Conservation (phyloP, 139 green algal species). For the Ostreobium quekettii region DNA sequence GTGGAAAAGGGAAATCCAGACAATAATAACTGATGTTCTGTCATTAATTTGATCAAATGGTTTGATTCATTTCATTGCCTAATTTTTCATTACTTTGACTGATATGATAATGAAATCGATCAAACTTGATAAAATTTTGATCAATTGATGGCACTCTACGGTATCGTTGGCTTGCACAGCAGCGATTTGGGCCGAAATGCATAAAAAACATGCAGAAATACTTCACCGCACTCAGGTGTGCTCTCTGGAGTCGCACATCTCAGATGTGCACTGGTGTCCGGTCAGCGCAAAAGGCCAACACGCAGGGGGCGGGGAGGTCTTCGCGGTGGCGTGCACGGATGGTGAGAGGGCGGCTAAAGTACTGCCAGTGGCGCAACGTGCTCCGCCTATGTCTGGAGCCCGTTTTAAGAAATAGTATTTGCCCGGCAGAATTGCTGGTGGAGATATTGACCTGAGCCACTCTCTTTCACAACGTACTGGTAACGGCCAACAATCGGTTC, state of each 20-base stretch:
- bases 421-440: no score
- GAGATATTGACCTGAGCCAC: no score
- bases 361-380: no score
- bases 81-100: background rate
- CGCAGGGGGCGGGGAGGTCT: constrained; percentile 35
- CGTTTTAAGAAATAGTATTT: no score
- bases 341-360: constrained; percentile 29
- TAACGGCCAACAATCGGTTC: no score
- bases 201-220: background rate
- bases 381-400: no score
- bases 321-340: constrained; percentile 58
- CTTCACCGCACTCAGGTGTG: constrained; percentile 33
- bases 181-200: background rate
- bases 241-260: constrained; percentile 43
- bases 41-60: background rate
- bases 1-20: constrained; percentile 53
- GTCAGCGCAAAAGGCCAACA: constrained; percentile 38
- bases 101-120: background rate
- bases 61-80: constrained; percentile 11
- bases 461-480: no score
- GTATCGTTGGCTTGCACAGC: background rate
- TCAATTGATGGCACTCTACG: background rate
- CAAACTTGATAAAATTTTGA: background rate
- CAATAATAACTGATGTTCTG: constrained; percentile 12
- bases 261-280: constrained; percentile 57